Evolutionary conservation across 768 basidiomycete species (phyloP), one percentile per base, ranked within the genome.

Genomic region (Boletus huronensis): DNA sequence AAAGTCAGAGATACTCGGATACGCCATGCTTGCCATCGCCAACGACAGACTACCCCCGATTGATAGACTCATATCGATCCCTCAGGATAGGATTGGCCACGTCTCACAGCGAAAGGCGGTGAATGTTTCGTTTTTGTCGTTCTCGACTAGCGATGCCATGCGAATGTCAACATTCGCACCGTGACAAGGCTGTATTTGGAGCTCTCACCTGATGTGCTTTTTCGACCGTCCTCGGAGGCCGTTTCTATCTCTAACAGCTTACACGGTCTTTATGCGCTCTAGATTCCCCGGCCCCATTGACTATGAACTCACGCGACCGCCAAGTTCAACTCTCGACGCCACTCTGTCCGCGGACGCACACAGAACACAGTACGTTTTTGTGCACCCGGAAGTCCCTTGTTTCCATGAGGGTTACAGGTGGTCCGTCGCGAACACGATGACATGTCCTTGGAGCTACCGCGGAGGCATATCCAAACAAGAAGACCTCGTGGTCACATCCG

Each of bases 311-410:
- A 43, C 39, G 46, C n/a, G 16, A 41, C 34, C 29, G 42, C 45
- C 38, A 28, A 50, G 32, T 34, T 14, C 32, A 41, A 48, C 36
- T 32, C 26, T 42, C 26, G 25, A 25, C n/a, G 25, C 7, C 39
- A 19, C 26, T 31, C 29, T 32, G 19, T 58, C 64, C 64, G 64
- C 61, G 64, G 64, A 63, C 52, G 25, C 57, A n/a, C n/a, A n/a
- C n/a, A n/a, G n/a, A n/a, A 48, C 41, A 11, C 25, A 25, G 21
- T 6, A 29, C 25, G 31, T 44, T 50, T 34, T 17, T 25, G 39
- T n/a, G 28, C 28, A 26, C 19, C 29, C 9, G n/a, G 29, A 48
- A 16, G 17, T 41, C 32, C 46, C 50, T 42, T 38, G 39, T 52
- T 9, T 53, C 48, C 26, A 58, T 32, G 47, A 43, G 19, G 36